Percentiles rank a stretch among this genome's conserved stretches.
Evolutionary conservation across 768 basidiomycete genomes (phyloP).

Genomic region (Hygrophorus russula): DNA sequence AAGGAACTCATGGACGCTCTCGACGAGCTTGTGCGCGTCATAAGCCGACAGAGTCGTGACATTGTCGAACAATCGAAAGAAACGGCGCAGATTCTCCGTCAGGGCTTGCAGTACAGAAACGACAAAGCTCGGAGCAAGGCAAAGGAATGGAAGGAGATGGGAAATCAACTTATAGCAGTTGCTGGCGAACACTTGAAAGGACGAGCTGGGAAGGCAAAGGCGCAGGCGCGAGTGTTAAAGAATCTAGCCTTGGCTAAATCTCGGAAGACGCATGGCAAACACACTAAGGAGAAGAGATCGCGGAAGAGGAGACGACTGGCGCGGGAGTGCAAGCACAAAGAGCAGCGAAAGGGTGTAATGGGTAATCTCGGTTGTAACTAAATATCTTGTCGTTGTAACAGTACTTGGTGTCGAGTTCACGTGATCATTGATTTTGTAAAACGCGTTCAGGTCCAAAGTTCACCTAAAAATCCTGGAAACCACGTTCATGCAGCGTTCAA

Average conservation of each 20-base stretch:
- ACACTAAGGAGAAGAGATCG: too few species aligned
- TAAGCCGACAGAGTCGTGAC: constrained; percentile 36
- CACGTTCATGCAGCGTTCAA: too few species aligned
- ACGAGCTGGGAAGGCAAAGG: constrained; percentile 31
- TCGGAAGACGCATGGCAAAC: not conserved
- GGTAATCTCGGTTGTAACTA: too few species aligned
- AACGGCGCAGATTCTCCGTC: constrained; percentile 31
- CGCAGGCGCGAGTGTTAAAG: constrained; percentile 29
- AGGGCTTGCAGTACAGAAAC: constrained; percentile 37
- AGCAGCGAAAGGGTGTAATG: too few species aligned
- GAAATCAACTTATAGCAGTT: constrained; percentile 31
- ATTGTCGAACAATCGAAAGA: constrained; percentile 38
- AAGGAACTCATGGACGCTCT: constrained; percentile 48
- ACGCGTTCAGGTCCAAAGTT: too few species aligned
- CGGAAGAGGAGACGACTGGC: too few species aligned
- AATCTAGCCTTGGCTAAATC: constrained; percentile 8
- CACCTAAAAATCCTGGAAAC: too few species aligned
- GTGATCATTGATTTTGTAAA: too few species aligned
- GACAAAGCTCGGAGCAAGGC: constrained; percentile 42
- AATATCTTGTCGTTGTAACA: too few species aligned
- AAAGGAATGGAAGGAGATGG: constrained; percentile 37
- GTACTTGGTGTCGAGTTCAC: too few species aligned
- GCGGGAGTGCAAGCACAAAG: too few species aligned
- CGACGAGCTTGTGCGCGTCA: constrained; percentile 41
- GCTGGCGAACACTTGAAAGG: constrained; percentile 31